A percentile compares a stretch with the other conserved stretches of the same genome.
phyloP scores from a whole-genome alignment of 768 basidiomycete species.

The Gelatoporia subvermispora region DNA sequence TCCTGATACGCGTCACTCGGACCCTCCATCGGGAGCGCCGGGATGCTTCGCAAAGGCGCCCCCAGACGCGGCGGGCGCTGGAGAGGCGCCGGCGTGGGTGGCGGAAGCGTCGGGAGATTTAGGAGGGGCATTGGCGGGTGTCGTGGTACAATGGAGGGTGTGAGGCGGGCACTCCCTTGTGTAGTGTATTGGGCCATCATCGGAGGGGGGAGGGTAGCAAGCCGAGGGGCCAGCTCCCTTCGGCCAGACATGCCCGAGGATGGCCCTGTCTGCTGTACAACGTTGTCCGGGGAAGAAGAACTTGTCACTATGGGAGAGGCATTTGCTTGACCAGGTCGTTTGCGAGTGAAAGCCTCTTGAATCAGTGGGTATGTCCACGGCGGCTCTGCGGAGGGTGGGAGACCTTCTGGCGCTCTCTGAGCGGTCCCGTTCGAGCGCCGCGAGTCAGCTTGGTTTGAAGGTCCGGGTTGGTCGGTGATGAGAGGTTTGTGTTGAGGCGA shows the following conservation, averaged over 20 bases:
- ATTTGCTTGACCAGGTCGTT: neutral
- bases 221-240: constrained; percentile 16
- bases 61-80: constrained; percentile 17
- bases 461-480: neutral
- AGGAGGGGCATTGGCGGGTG: constrained; percentile 42
- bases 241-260: constrained; percentile 1
- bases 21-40: constrained; percentile 44
- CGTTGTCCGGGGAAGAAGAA: neutral
- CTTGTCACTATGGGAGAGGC: neutral
- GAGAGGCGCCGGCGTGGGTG: constrained; percentile 19
- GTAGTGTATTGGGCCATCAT: constrained; percentile 26
- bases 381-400: neutral
- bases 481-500: neutral
- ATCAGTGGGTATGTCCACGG: neutral
- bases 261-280: neutral
- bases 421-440: neutral
- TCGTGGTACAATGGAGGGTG: constrained; percentile 41
- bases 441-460: neutral
- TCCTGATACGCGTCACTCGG: constrained; percentile 30
- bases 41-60: constrained; percentile 46
- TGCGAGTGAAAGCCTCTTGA: neutral
- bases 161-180: constrained; percentile 37
- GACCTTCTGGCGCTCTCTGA: neutral
- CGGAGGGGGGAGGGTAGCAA: constrained; percentile 25
- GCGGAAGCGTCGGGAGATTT: constrained; percentile 45